A percentile compares a stretch with the other conserved stretches of the same genome.
Conservation (phyloP, 2,329 filamentous ascomycete genomes). For the Diplodia corticola region DNA sequence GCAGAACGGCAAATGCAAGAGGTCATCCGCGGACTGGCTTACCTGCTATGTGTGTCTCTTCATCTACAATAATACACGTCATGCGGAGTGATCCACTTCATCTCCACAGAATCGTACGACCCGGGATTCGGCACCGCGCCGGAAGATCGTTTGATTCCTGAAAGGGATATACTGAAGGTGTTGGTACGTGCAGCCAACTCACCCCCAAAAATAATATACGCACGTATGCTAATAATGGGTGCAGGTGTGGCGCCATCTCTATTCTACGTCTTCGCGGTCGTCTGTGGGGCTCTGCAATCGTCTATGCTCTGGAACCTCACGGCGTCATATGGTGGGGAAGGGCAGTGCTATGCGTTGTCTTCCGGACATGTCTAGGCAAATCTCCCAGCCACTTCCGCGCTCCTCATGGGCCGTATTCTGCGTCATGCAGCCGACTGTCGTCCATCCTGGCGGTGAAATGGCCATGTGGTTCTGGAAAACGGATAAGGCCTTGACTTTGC, state of each 20-base stretch:
- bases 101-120: conserved; percentile 10
- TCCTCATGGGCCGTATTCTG: not conserved
- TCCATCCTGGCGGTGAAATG: not conserved
- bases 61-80: conserved; percentile 13
- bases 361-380: not conserved
- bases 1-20: not conserved
- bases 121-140: conserved; percentile 1
- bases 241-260: not conserved
- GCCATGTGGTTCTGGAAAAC: not conserved
- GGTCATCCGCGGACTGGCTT: not conserved
- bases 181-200: not conserved
- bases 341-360: not conserved
- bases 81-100: conserved; percentile 5
- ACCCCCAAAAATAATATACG: not conserved
- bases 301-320: conserved; percentile 6
- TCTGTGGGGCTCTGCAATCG: conserved; percentile 1
- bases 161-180: not conserved
- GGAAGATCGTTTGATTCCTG: conserved; percentile 9
- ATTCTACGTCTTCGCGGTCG: not conserved
- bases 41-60: not conserved
- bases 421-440: not conserved
- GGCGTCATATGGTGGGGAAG: conserved; percentile 15
- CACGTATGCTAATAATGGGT: not conserved
- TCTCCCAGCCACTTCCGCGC: not conserved
- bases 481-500: not conserved